These are phyloP conservation scores for Hydrangea macrophylla DNA, from an alignment of 148 eudicot genomes.

Conservation along the genomic window DNA sequence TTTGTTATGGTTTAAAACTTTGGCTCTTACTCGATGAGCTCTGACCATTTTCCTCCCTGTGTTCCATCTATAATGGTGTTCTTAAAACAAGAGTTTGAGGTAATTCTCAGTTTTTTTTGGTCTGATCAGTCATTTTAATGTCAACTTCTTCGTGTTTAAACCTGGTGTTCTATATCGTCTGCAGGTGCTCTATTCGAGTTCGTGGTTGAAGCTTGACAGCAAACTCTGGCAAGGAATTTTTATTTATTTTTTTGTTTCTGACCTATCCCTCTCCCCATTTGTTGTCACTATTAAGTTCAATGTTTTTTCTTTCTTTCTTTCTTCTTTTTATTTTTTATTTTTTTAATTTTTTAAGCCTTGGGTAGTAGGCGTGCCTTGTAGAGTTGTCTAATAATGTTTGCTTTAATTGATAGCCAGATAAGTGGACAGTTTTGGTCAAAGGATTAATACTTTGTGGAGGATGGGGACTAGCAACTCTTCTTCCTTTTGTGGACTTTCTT, in stretches of 20 bases:
- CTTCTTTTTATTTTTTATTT: too few species aligned
- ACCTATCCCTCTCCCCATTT: background rate
- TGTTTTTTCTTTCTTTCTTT: slow-evolving; percentile 18
- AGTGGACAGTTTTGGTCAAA: background rate
- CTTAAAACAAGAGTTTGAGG: background rate
- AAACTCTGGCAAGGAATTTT: slow-evolving; percentile 17
- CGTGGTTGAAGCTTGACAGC: slow-evolving; percentile 13
- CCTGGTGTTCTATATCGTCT: slow-evolving; percentile 1
- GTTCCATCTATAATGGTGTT: background rate
- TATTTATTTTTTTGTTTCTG: background rate
- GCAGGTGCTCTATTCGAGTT: slow-evolving; percentile 25
- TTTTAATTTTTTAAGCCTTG: too few species aligned
- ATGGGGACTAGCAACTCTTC: too few species aligned
- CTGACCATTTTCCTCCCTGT: background rate
- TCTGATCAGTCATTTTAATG: too few species aligned
- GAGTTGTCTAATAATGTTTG: slow-evolving; percentile 14
- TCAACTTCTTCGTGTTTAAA: too few species aligned
- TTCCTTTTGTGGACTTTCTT: too few species aligned
- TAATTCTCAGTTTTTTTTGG: background rate
- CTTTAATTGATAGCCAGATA: background rate
- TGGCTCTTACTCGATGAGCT: too few species aligned
- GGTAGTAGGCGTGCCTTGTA: too few species aligned
- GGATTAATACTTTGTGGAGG: too few species aligned
- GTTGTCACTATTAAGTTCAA: too few species aligned
- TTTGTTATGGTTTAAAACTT: too few species aligned